These are phyloP conservation scores for Tanacetum coccineum DNA, from an alignment of 129 eudicot species.

Conservation along the genomic window DNA sequence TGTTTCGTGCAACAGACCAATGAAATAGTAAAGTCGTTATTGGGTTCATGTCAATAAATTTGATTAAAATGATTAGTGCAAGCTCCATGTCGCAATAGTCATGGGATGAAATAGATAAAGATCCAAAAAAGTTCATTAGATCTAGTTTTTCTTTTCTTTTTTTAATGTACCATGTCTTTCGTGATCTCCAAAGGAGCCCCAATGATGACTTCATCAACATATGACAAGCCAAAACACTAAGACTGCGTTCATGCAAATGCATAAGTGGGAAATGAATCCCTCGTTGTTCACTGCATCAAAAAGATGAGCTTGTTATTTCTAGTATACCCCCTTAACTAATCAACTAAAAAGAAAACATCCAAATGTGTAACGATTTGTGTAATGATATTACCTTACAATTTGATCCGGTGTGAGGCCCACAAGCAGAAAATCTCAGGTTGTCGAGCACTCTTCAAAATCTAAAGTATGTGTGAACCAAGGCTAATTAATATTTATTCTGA, in stretches of 20 bases:
- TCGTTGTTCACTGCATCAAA: no score
- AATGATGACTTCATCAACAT: slow-evolving; percentile 63
- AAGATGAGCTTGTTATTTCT: slow-evolving; percentile 7
- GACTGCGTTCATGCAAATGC: no score
- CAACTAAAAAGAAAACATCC: neutral
- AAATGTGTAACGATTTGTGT: neutral
- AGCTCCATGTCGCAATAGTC: neutral
- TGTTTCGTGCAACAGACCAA: slow-evolving; percentile 63
- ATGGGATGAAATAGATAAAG: neutral
- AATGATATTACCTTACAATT: slow-evolving; percentile 52
- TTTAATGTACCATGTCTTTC: slow-evolving; percentile 56
- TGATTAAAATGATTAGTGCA: no score
- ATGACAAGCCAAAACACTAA: slow-evolving; percentile 31
- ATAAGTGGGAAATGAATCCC: no score
- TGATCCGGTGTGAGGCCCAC: slow-evolving; percentile 34
- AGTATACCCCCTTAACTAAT: neutral
- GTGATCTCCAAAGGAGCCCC: slow-evolving; percentile 91
- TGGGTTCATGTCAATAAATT: slow-evolving; percentile 30
- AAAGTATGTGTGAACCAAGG: no score
- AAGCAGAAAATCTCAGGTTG: slow-evolving; percentile 33
- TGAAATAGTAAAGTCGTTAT: slow-evolving; percentile 69
- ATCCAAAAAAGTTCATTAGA: no score
- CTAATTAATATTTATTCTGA: no score
- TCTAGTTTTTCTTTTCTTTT: no score
- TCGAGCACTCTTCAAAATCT: no score